Base-by-base conservation (phyloP, 228 moss, liverwort and hornwort genomes). In the Sphagnum magellanicum region DNA sequence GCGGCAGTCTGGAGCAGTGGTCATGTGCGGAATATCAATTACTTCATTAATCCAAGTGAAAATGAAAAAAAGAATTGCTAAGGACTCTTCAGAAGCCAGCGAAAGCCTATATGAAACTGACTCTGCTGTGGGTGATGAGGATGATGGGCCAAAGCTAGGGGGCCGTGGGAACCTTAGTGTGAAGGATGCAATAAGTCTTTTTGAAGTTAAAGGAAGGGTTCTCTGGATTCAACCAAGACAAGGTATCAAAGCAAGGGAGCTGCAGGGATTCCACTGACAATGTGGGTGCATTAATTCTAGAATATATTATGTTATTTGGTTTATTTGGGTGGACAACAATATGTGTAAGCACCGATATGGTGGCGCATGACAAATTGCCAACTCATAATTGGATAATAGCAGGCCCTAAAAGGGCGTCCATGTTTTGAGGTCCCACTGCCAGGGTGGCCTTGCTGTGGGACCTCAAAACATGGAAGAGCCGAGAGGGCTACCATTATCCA, bases 131-230 rank as follows among this genome's bases (percentile, higher is more conserved):
- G 69, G 49, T 49, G 69, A 59, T 16, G 69, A 70, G 48, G 70
- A 70, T 16, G 70, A 51, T 5, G 60, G 15, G 5, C 10, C 8
- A 50, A 8, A 12, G 9, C 8, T 55, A 12, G 9, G 12, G 8
- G 58, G 72, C 46, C 68, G 75, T 49, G 75, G 65, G 1, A 76
- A 77, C 13, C 79, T 88, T 50, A 85, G 88, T 70, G 85, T 88
- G 8, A 81, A 88, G 66, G 88, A 88, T 81, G 84, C 88, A 50
- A 81, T 88, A 60, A 88, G 53, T 68, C 85, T 88, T 10, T 88
- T 88, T 63, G 88, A 88, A 53, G 81, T 72, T 74, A 84, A 88
- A 53, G 68, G 75, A 17, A 78, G 64, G 84, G 80, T 1, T 71
- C 84, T 32, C 61, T 66, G 61, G 77, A 81, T 15, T 57, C 71